Conservation (phyloP, 306 rosid species). For the Vachellia pachyceras region DNA sequence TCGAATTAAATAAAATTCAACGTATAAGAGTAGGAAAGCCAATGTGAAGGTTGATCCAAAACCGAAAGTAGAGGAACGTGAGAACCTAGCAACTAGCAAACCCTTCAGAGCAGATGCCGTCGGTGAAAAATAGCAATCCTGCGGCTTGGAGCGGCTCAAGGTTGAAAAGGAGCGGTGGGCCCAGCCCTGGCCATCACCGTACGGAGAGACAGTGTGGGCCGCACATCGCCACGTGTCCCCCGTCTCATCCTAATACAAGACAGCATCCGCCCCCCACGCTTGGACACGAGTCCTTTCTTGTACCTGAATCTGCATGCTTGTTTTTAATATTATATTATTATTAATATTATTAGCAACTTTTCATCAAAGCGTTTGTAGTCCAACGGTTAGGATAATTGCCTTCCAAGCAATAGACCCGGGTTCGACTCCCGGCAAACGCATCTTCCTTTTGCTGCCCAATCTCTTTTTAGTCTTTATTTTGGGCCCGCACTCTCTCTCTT, state of each 20-base stretch:
- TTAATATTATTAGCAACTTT: too few species aligned
- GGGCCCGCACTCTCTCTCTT: too few species aligned
- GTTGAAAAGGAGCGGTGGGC: not conserved
- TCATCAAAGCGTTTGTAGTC: conserved; percentile 10
- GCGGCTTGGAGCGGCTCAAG: not conserved
- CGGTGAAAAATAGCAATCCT: not conserved
- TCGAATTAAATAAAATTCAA: too few species aligned
- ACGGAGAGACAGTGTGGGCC: not conserved
- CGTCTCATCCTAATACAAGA: too few species aligned
- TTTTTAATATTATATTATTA: too few species aligned
- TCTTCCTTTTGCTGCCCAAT: too few species aligned
- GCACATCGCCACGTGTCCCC: not conserved
- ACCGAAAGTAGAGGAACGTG: not conserved
- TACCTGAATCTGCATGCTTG: not conserved
- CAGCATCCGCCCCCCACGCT: too few species aligned
- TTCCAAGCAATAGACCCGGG: conserved; percentile 35
- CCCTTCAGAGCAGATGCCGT: not conserved
- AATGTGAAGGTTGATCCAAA: not conserved
- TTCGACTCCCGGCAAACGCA: conserved; percentile 33
- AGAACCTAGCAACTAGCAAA: not conserved
- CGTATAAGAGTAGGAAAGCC: not conserved
- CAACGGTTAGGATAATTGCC: conserved; percentile 36
- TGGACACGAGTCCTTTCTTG: not conserved
- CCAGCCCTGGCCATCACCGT: not conserved
- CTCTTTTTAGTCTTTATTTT: too few species aligned